Evolutionary conservation across 345 rosid genomes (phyloP).

Genomic region (Populus deltoides): DNA sequence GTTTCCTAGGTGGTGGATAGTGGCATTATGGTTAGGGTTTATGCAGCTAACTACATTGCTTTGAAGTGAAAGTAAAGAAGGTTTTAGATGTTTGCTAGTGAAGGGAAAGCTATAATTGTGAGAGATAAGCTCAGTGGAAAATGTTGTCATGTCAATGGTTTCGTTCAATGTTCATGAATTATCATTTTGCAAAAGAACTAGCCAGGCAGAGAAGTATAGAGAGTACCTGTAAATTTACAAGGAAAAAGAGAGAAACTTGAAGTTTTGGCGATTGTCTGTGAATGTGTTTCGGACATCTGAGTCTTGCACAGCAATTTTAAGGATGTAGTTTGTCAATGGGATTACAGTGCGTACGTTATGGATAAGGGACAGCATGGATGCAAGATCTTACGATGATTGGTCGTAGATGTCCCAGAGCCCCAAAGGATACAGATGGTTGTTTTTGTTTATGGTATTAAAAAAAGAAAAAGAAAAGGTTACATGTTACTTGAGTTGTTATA

Average conservation of each 20-base stretch:
- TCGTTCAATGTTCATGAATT: slow-evolving; percentile 15
- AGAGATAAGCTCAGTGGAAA: slow-evolving; percentile 37
- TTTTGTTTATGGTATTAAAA: neutral
- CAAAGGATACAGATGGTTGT: neutral
- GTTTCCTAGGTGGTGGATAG: slow-evolving; percentile 9
- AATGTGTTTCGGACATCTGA: neutral
- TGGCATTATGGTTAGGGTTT: slow-evolving; percentile 8
- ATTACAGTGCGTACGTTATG: slow-evolving; percentile 1
- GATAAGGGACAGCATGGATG: slow-evolving; percentile 18
- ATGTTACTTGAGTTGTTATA: neutral
- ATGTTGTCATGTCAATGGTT: slow-evolving; percentile 26
- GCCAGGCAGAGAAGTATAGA: neutral
- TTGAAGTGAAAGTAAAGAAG: slow-evolving; percentile 29
- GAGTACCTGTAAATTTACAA: slow-evolving; percentile 1
- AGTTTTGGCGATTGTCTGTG: neutral
- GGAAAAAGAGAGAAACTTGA: neutral
- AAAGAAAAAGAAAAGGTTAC: no score
- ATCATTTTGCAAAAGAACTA: neutral
- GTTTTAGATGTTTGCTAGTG: slow-evolving; percentile 23
- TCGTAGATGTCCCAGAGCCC: neutral
- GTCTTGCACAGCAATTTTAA: neutral
- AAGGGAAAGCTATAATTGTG: slow-evolving; percentile 15
- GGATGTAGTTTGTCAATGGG: neutral
- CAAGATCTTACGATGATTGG: neutral
- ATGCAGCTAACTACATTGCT: slow-evolving; percentile 19